A percentile compares a stretch with the other conserved stretches of the same genome.
phyloP scores from a whole-genome alignment of 495 filamentous ascomycete genomes.

The Annulohypoxylon bovei region DNA sequence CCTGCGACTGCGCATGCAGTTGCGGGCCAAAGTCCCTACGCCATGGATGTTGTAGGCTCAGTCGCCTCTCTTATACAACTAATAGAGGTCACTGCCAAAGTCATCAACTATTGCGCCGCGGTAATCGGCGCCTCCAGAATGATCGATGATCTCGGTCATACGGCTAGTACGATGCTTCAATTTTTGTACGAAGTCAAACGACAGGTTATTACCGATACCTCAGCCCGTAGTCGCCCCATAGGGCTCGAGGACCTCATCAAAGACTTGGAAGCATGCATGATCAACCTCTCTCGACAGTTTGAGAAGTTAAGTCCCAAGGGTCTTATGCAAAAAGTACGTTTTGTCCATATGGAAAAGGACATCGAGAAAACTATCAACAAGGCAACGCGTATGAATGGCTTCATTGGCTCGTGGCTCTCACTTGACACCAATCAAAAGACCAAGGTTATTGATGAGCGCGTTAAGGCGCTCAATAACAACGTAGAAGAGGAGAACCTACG shows the following conservation, averaged over 20 bases:
- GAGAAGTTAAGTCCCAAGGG: constrained; percentile 27
- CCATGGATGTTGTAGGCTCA: constrained; percentile 35
- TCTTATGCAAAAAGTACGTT: constrained; percentile 20
- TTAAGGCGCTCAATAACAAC: constrained; percentile 21
- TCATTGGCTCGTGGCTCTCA: constrained; percentile 34
- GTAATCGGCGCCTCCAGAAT: constrained; percentile 30
- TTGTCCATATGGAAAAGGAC: constrained; percentile 36
- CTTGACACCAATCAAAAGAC: constrained; percentile 33
- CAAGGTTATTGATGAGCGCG: constrained; percentile 28
- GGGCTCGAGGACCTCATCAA: constrained; percentile 24
- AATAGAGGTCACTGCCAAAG: constrained; percentile 29
- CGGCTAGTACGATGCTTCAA: constrained; percentile 32
- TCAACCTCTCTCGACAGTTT: constrained; percentile 19
- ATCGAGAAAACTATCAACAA: constrained; percentile 32
- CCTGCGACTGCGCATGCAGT: not conserved
- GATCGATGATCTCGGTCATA: constrained; percentile 33
- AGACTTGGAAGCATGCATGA: constrained; percentile 27
- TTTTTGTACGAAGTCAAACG: constrained; percentile 31
- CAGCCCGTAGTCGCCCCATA: constrained; percentile 3
- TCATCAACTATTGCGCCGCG: constrained; percentile 29
- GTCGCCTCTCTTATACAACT: constrained; percentile 37
- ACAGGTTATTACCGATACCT: constrained; percentile 6
- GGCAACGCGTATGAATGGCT: constrained; percentile 31
- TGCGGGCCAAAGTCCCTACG: not conserved
- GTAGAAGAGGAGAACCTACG: constrained; percentile 23